Evolutionary conservation across 2,329 filamentous ascomycete genomes (phyloP).

Genomic region (Clonostachys rosea): DNA sequence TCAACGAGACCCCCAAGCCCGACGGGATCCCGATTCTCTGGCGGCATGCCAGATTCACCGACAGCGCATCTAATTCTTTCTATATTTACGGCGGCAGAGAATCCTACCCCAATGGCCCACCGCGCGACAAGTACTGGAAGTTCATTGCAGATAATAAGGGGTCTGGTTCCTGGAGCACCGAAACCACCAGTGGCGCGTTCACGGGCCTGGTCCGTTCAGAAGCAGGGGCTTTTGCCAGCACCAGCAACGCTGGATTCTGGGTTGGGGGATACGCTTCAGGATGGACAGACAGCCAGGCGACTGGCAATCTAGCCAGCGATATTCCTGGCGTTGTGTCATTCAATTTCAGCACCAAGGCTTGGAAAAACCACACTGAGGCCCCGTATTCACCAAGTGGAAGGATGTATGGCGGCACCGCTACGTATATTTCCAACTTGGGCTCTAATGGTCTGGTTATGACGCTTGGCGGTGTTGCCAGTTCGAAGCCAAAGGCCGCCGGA

Average conservation of each 20-base stretch:
- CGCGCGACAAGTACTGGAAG: conserved; percentile 12
- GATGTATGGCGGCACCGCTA: neutral
- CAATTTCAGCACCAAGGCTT: neutral
- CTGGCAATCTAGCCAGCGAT: too few relatives aligned
- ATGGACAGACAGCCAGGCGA: too few relatives aligned
- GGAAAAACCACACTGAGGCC: neutral
- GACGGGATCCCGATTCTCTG: conserved; percentile 17
- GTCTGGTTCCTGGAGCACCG: conserved; percentile 20
- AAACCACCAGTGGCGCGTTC: conserved; percentile 1
- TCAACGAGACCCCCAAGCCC: conserved; percentile 6
- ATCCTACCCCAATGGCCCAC: too few relatives aligned
- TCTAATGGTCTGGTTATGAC: neutral
- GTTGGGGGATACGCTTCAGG: too few relatives aligned
- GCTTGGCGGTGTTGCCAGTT: neutral
- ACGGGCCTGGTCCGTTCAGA: too few relatives aligned
- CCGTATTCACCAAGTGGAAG: neutral
- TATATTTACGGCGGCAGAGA: conserved; percentile 20
- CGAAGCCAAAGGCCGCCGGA: neutral
- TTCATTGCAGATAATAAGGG: conserved; percentile 21
- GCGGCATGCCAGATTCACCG: conserved; percentile 15
- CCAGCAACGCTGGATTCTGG: too few relatives aligned
- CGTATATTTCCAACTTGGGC: neutral
- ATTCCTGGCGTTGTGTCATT: neutral
- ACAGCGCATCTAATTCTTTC: conserved; percentile 16
- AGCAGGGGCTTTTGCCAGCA: too few relatives aligned